These are phyloP conservation scores for Lentinula aciculospora DNA, from an alignment of 768 basidiomycete species.

Conservation along the genomic window DNA sequence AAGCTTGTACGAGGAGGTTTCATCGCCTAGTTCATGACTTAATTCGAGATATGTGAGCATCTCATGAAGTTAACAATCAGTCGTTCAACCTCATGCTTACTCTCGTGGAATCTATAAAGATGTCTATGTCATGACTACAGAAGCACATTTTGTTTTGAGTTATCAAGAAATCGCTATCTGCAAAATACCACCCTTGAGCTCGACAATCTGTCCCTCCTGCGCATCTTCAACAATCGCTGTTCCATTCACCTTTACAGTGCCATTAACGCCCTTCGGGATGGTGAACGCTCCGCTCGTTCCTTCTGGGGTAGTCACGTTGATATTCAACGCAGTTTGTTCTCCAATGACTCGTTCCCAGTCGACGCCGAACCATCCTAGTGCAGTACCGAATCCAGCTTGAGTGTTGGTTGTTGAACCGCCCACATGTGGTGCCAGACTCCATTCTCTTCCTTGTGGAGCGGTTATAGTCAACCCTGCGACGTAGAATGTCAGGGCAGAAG, in stretches of 20 bases:
- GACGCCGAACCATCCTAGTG: constrained; percentile 45
- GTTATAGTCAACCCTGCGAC: constrained; percentile 49
- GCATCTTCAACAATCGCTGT: constrained; percentile 1
- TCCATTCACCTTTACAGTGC: constrained; percentile 14
- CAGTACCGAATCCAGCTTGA: constrained; percentile 49
- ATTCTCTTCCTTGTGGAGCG: constrained; percentile 39
- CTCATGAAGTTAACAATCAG: too few species aligned
- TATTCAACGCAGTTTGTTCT: constrained; percentile 10
- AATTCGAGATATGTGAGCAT: too few species aligned
- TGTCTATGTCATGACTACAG: too few species aligned
- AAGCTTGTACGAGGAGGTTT: too few species aligned
- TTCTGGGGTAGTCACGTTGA: constrained; percentile 22
- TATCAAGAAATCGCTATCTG: not conserved
- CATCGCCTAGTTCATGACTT: too few species aligned
- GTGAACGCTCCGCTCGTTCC: constrained; percentile 25
- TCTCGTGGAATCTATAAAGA: too few species aligned
- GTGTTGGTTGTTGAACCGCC: constrained; percentile 31
- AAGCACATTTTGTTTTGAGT: too few species aligned
- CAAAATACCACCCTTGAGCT: not conserved
- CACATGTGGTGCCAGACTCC: constrained; percentile 42
- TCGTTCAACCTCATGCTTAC: too few species aligned
- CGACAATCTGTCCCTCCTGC: not conserved
- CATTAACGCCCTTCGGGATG: constrained; percentile 17
- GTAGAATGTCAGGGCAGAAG: constrained; percentile 51
- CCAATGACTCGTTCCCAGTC: constrained; percentile 29